These are phyloP conservation scores for Theobroma grandiflorum DNA, from an alignment of 441 rosid species.

Conservation along the genomic window DNA sequence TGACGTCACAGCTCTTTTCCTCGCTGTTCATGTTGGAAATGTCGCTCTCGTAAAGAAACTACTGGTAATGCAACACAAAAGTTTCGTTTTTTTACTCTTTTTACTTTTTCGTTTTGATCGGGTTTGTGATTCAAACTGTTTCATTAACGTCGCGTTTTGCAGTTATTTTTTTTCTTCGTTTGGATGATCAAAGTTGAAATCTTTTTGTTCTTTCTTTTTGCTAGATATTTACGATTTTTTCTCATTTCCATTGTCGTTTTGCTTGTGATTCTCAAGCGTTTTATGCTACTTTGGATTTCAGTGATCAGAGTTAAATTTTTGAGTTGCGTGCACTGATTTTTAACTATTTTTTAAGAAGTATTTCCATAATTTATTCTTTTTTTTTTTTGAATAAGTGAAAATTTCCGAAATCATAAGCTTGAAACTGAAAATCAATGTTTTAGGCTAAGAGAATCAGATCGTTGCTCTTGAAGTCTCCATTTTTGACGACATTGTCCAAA, in stretches of 20 bases:
- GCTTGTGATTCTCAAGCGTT: conserved; percentile 7
- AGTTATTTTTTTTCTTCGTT: not conserved
- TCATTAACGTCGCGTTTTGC: conserved; percentile 27
- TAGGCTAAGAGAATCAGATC: conserved; percentile 2
- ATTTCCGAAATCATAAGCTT: not conserved
- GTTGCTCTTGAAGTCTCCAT: not conserved
- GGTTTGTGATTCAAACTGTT: conserved; percentile 40
- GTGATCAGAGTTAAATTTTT: not conserved
- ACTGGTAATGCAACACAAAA: conserved; percentile 57
- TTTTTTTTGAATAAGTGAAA: not conserved
- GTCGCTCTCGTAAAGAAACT: conserved; percentile 74
- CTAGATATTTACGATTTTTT: not conserved
- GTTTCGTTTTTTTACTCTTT: conserved; percentile 16
- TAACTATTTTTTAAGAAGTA: too few species aligned
- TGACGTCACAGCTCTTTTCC: conserved; percentile 89
- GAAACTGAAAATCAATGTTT: not conserved
- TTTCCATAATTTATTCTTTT: not conserved
- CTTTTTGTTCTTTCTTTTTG: not conserved
- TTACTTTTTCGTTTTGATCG: conserved; percentile 21
- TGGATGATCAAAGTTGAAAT: not conserved
- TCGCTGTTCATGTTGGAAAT: conserved; percentile 84
- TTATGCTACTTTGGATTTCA: not conserved
- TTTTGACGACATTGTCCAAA: not conserved
- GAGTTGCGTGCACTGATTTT: not conserved
- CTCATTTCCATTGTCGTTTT: not conserved